phyloP scores from a whole-genome alignment of 805 yeast genomes.

The Yamadazyma nakazawae region DNA sequence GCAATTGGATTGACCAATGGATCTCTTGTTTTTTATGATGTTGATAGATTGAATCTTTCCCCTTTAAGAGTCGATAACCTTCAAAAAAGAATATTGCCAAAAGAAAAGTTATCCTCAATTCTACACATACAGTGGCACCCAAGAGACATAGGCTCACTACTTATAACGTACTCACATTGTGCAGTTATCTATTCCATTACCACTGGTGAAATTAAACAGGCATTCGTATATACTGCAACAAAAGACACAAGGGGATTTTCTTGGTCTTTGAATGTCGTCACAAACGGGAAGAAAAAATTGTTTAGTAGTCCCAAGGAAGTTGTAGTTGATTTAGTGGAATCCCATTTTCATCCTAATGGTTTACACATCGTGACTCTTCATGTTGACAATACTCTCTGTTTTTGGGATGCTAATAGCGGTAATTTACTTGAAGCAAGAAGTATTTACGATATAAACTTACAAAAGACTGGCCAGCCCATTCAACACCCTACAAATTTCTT shows the following conservation, averaged over 20 bases:
- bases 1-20: constrained; percentile 81
- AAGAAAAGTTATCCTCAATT: constrained; percentile 61
- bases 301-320: constrained; percentile 37
- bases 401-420: constrained; percentile 90
- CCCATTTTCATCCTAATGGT: constrained; percentile 92
- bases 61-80: constrained; percentile 66
- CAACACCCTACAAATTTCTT: constrained; percentile 23
- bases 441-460: constrained; percentile 60
- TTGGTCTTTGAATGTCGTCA: constrained; percentile 24
- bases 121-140: constrained; percentile 77
- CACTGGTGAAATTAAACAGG: constrained; percentile 52
- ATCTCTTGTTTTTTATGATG: constrained; percentile 64
- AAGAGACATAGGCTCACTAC: constrained; percentile 74
- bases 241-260: constrained; percentile 65
- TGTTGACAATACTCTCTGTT: constrained; percentile 78
- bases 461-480: constrained; percentile 43
- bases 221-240: constrained; percentile 59
- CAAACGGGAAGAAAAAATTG: constrained; percentile 39
- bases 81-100: constrained; percentile 58
- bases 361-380: constrained; percentile 77
- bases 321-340: constrained; percentile 36
- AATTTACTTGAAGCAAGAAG: constrained; percentile 72
- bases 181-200: constrained; percentile 70
- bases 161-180: constrained; percentile 67
- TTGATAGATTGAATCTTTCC: constrained; percentile 70